Evolutionary conservation across 805 yeast genomes (phyloP).

Genomic region (Saccharomycopsis fermentans): DNA sequence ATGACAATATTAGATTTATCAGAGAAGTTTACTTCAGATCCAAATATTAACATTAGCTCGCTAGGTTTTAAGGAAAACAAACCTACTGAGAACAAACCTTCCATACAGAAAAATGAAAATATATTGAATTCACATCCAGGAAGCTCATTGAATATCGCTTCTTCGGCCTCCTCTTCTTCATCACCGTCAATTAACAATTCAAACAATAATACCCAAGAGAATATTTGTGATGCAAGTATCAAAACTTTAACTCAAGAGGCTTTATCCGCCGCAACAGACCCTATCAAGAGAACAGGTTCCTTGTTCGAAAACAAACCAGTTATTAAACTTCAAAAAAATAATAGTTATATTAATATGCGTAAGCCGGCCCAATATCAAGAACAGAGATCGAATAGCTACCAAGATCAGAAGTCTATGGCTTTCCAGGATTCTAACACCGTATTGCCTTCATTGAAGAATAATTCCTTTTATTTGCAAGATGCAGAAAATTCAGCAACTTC

Average conservation of each 20-base stretch:
- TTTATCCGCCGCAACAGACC: not conserved
- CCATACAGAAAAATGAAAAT: not conserved
- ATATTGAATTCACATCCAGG: not conserved
- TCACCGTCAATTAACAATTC: too few relatives aligned
- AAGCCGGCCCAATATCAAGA: not conserved
- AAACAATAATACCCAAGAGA: not conserved
- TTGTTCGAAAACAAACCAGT: not conserved
- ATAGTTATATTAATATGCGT: not conserved
- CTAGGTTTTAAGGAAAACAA: not conserved
- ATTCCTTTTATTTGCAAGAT: not conserved
- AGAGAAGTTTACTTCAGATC: not conserved
- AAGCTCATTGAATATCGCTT: not conserved
- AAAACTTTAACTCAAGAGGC: not conserved
- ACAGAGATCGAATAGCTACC: not conserved
- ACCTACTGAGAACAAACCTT: not conserved
- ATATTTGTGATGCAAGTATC: not conserved
- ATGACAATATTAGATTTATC: slow-evolving; percentile 1
- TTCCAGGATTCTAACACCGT: not conserved
- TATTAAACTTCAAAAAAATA: not conserved
- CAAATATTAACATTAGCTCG: not conserved
- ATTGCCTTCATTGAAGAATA: not conserved
- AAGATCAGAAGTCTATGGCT: not conserved
- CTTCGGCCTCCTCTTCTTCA: not conserved
- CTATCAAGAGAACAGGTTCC: not conserved
- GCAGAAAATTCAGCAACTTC: not conserved